phyloP scores from a whole-genome alignment of 257 asterid genomes.

The Forsythia viridissima region DNA sequence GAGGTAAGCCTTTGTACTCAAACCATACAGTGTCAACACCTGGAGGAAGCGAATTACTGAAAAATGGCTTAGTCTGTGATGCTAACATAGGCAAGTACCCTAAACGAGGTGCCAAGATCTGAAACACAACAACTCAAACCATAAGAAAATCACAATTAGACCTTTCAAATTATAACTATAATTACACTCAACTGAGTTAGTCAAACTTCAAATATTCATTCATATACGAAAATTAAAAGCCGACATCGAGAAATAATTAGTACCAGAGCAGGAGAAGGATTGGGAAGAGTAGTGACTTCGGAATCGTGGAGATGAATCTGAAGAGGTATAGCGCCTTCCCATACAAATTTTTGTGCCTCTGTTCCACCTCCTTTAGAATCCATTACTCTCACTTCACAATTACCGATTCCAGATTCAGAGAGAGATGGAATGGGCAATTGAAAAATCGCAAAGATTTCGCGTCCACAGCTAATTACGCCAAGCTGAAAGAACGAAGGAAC shows the following conservation, averaged over 20 bases:
- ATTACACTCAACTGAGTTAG: not conserved
- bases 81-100: constrained; percentile 93
- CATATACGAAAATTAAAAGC: not conserved
- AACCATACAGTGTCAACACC: constrained; percentile 98
- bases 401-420: not conserved
- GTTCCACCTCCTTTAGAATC: constrained; percentile 44
- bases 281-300: constrained; percentile 93
- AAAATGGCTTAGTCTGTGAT: constrained; percentile 83
- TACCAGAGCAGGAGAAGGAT: constrained; percentile 92
- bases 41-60: constrained; percentile 88
- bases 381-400: constrained; percentile 19
- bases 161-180: not conserved
- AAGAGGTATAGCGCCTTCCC: constrained; percentile 97
- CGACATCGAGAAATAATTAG: not conserved
- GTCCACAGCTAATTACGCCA: not conserved
- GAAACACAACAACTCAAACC: constrained; percentile 17
- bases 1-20: constrained; percentile 95
- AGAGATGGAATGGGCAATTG: not conserved
- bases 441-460: not conserved
- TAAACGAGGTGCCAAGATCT: constrained; percentile 92
- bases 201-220: constrained; percentile 5
- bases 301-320: constrained; percentile 96
- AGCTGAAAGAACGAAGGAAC: not conserved
- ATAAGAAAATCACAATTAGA: constrained; percentile 16
- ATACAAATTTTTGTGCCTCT: constrained; percentile 73